Evolutionary conservation across 1,139 yeast genomes (phyloP), one percentile per base, ranked within the genome.

Genomic region (Candida sp.): DNA sequence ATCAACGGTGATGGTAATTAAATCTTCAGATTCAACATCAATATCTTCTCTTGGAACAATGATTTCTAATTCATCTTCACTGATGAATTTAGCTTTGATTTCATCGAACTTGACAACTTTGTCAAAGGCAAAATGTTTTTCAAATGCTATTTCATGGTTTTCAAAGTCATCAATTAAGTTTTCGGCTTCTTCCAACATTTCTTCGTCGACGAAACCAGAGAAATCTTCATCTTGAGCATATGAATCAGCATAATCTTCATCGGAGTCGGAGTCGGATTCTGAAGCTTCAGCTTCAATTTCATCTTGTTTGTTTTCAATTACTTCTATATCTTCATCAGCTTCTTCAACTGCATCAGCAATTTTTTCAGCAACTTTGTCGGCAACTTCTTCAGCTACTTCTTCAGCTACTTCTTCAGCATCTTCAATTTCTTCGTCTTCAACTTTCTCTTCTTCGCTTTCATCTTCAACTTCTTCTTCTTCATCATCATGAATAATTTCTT

Each of bases 51-150:
- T 67, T 41, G 79, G 79, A 49, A 73, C 68, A 43, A 64, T 64
- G 49, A 73, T 60, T 58, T 71, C 77, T 46, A 73, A 67, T 57
- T 73, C 78, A 46, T 66, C 73, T 35, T 67, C 66, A 35, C 61
- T 61, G 45, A 66, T 50, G 50, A 70, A 69, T 45, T 59, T 60
- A 22, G 78, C 78, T 47, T 59, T 62, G 50, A 73, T 71, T 52
- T 68, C 62, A 39, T 68, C 64, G 42, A 61, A 66, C 47, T 68
- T 69, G 51, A 73, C 62, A 37, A 63, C 45, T 56, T 72, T 71
- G 46, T 70, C 77, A 52, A 73, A 73, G 49, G 67, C 68, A 56
- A 72, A 72, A 47, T 68, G 72, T 57, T 73, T 73, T 55, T 73
- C 77, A 48, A 73, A 73, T 45, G 60, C 62, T 48, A 73, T 66